Conservation (phyloP, 192 early-diverging fungal species). For the Jimgerdemannia flammicorona region DNA sequence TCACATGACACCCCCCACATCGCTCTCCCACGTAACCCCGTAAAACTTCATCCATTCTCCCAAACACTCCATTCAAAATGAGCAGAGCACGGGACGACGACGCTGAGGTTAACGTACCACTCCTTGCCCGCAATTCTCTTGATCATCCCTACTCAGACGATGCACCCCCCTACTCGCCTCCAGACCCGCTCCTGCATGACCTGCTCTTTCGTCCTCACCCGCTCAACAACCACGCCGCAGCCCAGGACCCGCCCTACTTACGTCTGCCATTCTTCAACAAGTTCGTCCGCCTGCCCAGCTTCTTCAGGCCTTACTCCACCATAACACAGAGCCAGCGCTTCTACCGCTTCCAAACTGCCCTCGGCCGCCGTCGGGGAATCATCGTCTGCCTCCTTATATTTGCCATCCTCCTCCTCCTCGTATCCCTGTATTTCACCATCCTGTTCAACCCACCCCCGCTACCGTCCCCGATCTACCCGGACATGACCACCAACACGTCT, state of each 20-base stretch:
- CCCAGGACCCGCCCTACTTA: not conserved
- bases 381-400: slow-evolving; percentile 8
- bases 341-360: not conserved
- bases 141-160: not conserved
- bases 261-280: not conserved
- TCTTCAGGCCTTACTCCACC: not conserved
- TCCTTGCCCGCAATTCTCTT: not conserved
- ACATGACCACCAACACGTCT: slow-evolving; percentile 17
- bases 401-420: slow-evolving; percentile 8
- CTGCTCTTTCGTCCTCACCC: not conserved
- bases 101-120: not conserved
- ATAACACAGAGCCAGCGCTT: not conserved
- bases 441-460: slow-evolving; percentile 20
- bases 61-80: not conserved
- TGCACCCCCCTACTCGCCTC: not conserved
- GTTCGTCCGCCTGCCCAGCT: not conserved
- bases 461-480: slow-evolving; percentile 24
- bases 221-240: not conserved
- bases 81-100: not conserved
- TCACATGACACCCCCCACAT: too few species aligned
- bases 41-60: too few species aligned
- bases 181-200: not conserved
- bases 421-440: slow-evolving; percentile 26
- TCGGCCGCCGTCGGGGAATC: slow-evolving; percentile 7
- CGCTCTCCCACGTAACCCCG: too few species aligned